Percentiles rank a stretch among this genome's conserved stretches.
Conservation (phyloP, 306 rosid genomes). For the barrel medic (Medicago truncatula) region MtrunA17r5.0-ANR NC_053048.1:7519501-7520000, state of each 20-base stretch:
- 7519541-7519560: background rate
- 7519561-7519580: background rate
- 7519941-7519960: conserved; percentile 88
- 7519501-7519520: background rate
- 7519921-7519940: conserved; percentile 74
- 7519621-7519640: too few species aligned
- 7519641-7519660: background rate
- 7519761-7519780: background rate
- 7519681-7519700: background rate
- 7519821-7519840: background rate
- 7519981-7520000: conserved; percentile 77
- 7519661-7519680: background rate
- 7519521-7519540: background rate
- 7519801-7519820: background rate
- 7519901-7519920: conserved; percentile 7
- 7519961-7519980: conserved; percentile 78
- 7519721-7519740: background rate
- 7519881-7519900: background rate
- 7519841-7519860: background rate
- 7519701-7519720: background rate
- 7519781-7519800: background rate
- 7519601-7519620: background rate
- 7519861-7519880: background rate
- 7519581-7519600: background rate
- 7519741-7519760: background rate